These are phyloP conservation scores for Tephrocybe sp. DNA, from an alignment of 768 basidiomycete species.

Conservation along the genomic window DNA sequence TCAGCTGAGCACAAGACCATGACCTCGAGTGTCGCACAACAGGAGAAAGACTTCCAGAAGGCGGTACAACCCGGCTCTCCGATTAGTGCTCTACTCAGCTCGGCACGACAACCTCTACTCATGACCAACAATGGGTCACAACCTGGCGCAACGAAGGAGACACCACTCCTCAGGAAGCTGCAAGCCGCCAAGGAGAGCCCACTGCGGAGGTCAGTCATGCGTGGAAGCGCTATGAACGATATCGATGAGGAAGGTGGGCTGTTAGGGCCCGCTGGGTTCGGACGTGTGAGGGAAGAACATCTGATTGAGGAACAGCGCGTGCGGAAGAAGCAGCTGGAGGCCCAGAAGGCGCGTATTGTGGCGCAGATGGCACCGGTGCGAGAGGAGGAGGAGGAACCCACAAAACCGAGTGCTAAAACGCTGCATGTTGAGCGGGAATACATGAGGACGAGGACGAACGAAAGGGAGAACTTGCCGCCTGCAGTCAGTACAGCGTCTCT, in stretches of 20 bases:
- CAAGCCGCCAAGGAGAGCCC: conserved; percentile 62
- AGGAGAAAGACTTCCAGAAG: conserved; percentile 96
- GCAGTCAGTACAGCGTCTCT: conserved; percentile 4
- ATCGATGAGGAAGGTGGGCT: conserved; percentile 39
- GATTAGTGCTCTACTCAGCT: conserved; percentile 86
- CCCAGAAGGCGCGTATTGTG: conserved; percentile 91
- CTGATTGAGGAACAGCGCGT: conserved; percentile 33
- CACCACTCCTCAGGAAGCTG: conserved; percentile 51
- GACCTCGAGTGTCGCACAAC: conserved; percentile 69
- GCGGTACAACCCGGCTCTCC: conserved; percentile 95
- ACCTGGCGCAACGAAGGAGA: conserved; percentile 29
- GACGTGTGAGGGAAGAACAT: conserved; percentile 26
- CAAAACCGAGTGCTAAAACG: conserved; percentile 21
- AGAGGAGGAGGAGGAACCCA: conserved; percentile 41
- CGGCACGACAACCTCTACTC: conserved; percentile 84
- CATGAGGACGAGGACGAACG: conserved; percentile 20
- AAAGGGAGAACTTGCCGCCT: conserved; percentile 32
- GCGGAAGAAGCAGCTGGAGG: conserved; percentile 77
- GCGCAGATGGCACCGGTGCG: conserved; percentile 84
- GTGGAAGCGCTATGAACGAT: conserved; percentile 41
- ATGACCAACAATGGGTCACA: conserved; percentile 45
- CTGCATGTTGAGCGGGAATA: conserved; percentile 24
- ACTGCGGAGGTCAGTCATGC: conserved; percentile 41
- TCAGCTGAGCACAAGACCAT: conserved; percentile 38
- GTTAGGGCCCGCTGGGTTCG: conserved; percentile 18